Conservation (phyloP, 345 rosid species). For the Dipteronia dyeriana region DNA sequence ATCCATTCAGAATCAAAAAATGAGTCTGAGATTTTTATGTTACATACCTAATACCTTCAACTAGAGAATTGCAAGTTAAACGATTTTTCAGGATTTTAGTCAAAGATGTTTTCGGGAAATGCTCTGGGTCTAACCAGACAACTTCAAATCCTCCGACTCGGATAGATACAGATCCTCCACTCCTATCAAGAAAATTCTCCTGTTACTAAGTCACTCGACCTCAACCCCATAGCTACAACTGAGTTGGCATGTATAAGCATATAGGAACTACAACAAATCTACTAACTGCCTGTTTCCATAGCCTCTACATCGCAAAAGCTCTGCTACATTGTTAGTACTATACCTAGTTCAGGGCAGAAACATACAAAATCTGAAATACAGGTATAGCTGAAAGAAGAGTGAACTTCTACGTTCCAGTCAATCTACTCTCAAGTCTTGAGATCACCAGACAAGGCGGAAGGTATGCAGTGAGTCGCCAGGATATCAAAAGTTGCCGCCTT, state of each 20-base stretch:
- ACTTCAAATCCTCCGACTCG: too few relatives aligned
- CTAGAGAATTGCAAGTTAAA: too few relatives aligned
- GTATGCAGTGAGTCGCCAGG: slow-evolving; percentile 80
- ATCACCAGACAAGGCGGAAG: slow-evolving; percentile 85
- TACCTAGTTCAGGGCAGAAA: not conserved
- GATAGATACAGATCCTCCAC: too few relatives aligned
- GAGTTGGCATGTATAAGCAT: not conserved
- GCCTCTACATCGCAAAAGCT: not conserved
- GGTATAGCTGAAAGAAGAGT: not conserved
- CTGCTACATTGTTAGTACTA: not conserved
- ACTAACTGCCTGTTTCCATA: not conserved
- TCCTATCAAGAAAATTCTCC: not conserved
- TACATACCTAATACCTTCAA: too few relatives aligned
- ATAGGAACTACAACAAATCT: not conserved
- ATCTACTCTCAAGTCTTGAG: slow-evolving; percentile 52
- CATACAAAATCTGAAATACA: not conserved
- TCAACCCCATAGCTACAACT: not conserved
- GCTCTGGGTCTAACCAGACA: too few relatives aligned
- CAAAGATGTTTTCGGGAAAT: too few relatives aligned
- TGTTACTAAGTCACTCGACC: not conserved
- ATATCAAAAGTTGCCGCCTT: slow-evolving; percentile 79
- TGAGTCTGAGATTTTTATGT: not conserved
- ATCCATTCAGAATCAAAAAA: too few relatives aligned
- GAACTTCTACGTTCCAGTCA: slow-evolving; percentile 2
- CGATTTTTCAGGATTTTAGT: too few relatives aligned